phyloP scores from a whole-genome alignment of 2,329 filamentous ascomycete species.

The Mycocentrospora acerina region DNA sequence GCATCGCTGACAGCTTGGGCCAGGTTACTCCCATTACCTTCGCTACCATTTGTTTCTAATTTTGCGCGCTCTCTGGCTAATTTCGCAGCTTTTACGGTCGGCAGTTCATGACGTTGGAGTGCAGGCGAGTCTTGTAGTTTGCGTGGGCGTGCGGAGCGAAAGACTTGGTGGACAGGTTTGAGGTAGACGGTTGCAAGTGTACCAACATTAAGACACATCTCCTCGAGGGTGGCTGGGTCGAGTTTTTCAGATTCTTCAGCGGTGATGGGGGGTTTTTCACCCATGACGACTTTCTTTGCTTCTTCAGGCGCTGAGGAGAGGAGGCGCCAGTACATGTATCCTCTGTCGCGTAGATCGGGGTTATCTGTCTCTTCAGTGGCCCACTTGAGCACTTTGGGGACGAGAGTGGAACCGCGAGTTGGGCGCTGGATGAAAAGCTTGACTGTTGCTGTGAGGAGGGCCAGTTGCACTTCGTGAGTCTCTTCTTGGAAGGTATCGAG shows the following conservation, averaged over 20 bases:
- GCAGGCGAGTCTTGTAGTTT: conserved; percentile 81
- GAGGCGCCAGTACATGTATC: conserved; percentile 99
- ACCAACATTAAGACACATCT: conserved; percentile 95
- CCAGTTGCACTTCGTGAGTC: conserved; percentile 91
- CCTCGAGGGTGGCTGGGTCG: conserved; percentile 86
- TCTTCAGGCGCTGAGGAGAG: conserved; percentile 87
- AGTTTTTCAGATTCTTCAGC: conserved; percentile 88
- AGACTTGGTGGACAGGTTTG: conserved; percentile 96
- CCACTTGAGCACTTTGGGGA: conserved; percentile 96
- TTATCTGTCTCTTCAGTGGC: conserved; percentile 99
- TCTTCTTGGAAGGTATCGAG: conserved; percentile 92
- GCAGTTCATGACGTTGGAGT: conserved; percentile 71
- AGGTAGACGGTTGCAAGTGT: conserved; percentile 96
- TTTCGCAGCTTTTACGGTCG: conserved; percentile 54
- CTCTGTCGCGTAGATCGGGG: conserved; percentile 89
- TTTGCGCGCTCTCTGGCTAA: conserved; percentile 35
- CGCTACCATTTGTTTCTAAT: conserved; percentile 28
- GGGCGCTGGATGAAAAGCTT: conserved; percentile 97
- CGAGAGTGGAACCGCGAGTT: conserved; percentile 88
- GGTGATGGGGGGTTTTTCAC: conserved; percentile 93
- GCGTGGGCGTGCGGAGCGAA: conserved; percentile 81
- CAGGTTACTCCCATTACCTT: conserved; percentile 51
- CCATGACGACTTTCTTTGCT: conserved; percentile 91
- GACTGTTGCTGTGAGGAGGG: conserved; percentile 91
- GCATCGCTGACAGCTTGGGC: conserved; percentile 78